Evolutionary conservation across 768 basidiomycete species (phyloP).

Genomic region (Suillus discolor): DNA sequence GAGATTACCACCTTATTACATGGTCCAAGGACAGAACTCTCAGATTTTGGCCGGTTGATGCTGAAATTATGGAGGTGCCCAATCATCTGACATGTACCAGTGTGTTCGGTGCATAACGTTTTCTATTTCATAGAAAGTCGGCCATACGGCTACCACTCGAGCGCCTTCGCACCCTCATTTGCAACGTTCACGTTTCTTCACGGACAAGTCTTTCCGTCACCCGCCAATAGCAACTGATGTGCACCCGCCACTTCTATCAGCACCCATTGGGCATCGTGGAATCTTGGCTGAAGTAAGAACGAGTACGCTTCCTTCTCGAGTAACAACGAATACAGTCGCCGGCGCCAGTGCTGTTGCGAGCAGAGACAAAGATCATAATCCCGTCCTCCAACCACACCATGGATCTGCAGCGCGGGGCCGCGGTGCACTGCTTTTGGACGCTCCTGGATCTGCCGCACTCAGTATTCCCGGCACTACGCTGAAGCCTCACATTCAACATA

Average conservation of each 20-base stretch:
- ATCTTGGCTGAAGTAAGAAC: conserved; percentile 76
- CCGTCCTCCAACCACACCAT: conserved; percentile 35
- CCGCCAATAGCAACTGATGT: conserved; percentile 44
- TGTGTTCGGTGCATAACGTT: conserved; percentile 7
- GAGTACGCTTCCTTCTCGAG: conserved; percentile 35
- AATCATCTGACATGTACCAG: background rate
- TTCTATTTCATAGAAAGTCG: conserved; percentile 47
- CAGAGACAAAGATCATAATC: conserved; percentile 17
- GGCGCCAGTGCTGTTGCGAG: background rate
- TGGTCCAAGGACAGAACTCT: conserved; percentile 92
- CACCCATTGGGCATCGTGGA: conserved; percentile 64
- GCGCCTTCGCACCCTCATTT: conserved; percentile 25
- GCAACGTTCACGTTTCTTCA: conserved; percentile 15
- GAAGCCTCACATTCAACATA: conserved; percentile 13
- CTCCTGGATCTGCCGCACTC: conserved; percentile 38
- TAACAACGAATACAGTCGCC: conserved; percentile 12
- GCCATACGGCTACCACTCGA: conserved; percentile 36
- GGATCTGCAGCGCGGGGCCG: conserved; percentile 36
- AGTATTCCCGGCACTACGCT: conserved; percentile 10
- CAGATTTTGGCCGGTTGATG: conserved; percentile 86
- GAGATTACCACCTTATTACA: conserved; percentile 64
- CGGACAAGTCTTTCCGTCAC: conserved; percentile 53
- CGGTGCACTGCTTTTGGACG: conserved; percentile 24
- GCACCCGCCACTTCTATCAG: conserved; percentile 54
- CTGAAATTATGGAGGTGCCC: conserved; percentile 66